These are phyloP conservation scores for Ophiostoma ips DNA, from an alignment of 2,329 filamentous ascomycete genomes.

Conservation along the genomic window DNA sequence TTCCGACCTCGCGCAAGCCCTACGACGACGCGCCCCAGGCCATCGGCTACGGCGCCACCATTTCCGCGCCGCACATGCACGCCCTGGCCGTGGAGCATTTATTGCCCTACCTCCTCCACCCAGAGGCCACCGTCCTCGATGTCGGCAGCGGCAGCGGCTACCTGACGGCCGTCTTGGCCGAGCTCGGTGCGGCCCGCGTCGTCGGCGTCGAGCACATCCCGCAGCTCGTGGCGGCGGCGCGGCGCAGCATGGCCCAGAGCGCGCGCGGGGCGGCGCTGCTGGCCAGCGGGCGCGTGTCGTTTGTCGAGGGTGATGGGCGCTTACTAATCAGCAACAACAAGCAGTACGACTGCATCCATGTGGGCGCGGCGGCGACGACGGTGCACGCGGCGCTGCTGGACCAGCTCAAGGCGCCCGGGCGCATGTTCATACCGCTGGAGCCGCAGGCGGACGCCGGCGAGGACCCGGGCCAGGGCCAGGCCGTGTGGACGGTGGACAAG, in stretches of 20 bases:
- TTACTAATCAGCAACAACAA: conserved; percentile 25
- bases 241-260: conserved; percentile 52
- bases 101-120: too few species aligned
- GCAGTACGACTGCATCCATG: conserved; percentile 86
- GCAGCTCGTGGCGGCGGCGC: conserved; percentile 47
- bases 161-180: conserved; percentile 75
- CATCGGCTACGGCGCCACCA: conserved; percentile 42
- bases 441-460: conserved; percentile 43
- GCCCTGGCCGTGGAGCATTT: conserved; percentile 37
- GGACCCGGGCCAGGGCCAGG: conserved; percentile 29
- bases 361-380: conserved; percentile 69
- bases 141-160: conserved; percentile 70
- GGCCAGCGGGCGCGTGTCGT: conserved; percentile 49
- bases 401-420: conserved; percentile 66
- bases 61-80: conserved; percentile 49
- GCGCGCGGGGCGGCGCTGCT: conserved; percentile 45
- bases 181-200: conserved; percentile 48
- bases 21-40: conserved; percentile 49
- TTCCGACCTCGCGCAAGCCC: conserved; percentile 40
- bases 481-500: conserved; percentile 65
- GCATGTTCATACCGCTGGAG: conserved; percentile 67
- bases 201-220: conserved; percentile 64
- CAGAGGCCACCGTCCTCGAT: too few species aligned
- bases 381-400: conserved; percentile 59
- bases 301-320: conserved; percentile 62